A percentile compares a stretch with the other conserved stretches of the same genome.
Evolutionary conservation across 106 monocot species (phyloP).

Genomic region (Iris macrosiphon): DNA sequence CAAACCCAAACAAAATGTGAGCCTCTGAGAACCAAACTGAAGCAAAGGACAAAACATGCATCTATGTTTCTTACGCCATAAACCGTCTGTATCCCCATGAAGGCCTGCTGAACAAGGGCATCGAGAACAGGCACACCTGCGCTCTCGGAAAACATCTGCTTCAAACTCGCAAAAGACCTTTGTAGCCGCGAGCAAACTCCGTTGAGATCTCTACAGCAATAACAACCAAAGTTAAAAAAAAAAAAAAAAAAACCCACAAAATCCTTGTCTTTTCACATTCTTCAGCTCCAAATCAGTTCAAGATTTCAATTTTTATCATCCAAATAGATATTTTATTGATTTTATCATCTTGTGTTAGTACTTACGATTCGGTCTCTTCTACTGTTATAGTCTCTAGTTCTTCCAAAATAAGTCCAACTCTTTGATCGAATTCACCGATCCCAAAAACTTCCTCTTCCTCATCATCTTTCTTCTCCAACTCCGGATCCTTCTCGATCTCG

Average conservation of each 20-base stretch:
- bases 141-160: conserved; percentile 40
- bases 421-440: conserved; percentile 60
- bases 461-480: conserved; percentile 13
- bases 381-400: conserved; percentile 61
- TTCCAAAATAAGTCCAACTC: conserved; percentile 51
- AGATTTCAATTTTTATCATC: too few species aligned
- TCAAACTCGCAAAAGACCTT: conserved; percentile 55
- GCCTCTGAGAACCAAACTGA: too few species aligned
- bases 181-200: conserved; percentile 47
- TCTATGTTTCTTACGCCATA: conserved; percentile 56
- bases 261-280: neutral
- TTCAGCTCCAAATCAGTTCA: too few species aligned
- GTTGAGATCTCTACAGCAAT: conserved; percentile 62
- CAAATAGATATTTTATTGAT: too few species aligned
- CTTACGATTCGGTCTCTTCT: conserved; percentile 85
- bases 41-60: too few species aligned
- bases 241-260: too few species aligned
- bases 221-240: too few species aligned
- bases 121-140: conserved; percentile 41
- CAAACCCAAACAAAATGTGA: too few species aligned
- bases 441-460: too few species aligned
- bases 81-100: conserved; percentile 58
- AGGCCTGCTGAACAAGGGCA: conserved; percentile 63
- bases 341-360: neutral
- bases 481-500: neutral